These are phyloP conservation scores for Syzygium grande DNA, from an alignment of 345 rosid species.

Conservation along the genomic window DNA sequence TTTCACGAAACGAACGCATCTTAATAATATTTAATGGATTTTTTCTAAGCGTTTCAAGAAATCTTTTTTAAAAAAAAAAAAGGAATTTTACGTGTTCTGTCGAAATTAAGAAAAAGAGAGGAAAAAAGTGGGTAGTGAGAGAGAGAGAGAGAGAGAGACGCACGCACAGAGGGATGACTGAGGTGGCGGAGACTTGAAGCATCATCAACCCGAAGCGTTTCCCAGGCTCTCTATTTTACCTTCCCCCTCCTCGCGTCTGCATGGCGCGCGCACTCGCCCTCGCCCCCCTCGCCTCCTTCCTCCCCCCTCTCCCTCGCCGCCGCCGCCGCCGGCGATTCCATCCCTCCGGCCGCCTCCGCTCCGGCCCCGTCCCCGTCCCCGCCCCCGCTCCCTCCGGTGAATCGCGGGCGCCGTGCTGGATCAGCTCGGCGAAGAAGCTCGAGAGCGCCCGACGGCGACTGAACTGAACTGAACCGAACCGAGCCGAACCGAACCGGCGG, in stretches of 20 bases:
- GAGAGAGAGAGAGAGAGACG: background rate
- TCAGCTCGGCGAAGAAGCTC: background rate
- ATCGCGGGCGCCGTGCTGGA: background rate
- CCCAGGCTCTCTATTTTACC: no score
- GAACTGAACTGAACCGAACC: no score
- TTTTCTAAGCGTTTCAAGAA: no score
- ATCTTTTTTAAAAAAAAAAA: no score
- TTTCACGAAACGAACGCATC: no score
- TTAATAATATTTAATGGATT: no score
- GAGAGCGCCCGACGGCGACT: background rate
- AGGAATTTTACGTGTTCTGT: no score
- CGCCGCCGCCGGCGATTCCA: background rate
- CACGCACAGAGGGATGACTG: background rate
- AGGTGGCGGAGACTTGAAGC: slow-evolving; percentile 18
- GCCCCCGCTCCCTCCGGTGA: background rate
- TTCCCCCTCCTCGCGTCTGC: background rate
- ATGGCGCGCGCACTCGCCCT: slow-evolving; percentile 8
- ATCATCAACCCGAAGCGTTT: slow-evolving; percentile 2
- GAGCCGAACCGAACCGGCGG: background rate
- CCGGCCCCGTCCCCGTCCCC: background rate
- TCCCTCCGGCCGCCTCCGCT: background rate
- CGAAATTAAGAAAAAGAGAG: background rate
- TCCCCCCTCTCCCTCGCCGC: background rate
- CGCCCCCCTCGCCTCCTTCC: background rate
- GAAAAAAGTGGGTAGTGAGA: slow-evolving; percentile 4